Evolutionary conservation across 2,329 filamentous ascomycete species (phyloP).

Genomic region (Aurifilum marmelostoma): DNA sequence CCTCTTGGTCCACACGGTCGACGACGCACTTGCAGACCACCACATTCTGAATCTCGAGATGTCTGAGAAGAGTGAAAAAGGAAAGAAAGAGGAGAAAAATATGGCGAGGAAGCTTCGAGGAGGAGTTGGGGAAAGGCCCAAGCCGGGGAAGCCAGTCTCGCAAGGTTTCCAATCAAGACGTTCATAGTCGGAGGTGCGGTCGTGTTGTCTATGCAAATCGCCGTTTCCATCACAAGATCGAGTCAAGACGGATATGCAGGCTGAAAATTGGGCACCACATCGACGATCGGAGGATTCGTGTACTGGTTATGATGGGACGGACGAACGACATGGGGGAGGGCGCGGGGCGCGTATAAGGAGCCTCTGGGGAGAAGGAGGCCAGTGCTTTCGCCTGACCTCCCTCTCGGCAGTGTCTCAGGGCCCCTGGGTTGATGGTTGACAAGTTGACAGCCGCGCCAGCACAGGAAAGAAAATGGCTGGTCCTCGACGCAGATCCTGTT

Average conservation of each 20-base stretch:
- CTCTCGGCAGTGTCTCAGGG: neutral
- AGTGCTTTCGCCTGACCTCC: neutral
- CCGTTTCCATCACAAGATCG: neutral
- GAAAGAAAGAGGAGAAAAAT: neutral
- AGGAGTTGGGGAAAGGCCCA: neutral
- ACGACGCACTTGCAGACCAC: neutral
- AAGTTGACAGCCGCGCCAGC: neutral
- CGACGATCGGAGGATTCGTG: neutral
- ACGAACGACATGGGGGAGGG: neutral
- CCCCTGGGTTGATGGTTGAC: conserved; percentile 5
- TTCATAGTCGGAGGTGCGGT: conserved; percentile 20
- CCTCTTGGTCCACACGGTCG: neutral
- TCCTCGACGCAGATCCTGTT: conserved; percentile 12
- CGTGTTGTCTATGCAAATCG: conserved; percentile 22
- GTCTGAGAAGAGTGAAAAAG: conserved; percentile 12
- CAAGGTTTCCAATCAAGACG: conserved; percentile 7
- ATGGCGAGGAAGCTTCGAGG: neutral
- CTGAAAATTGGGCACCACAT: neutral
- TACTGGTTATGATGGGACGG: neutral
- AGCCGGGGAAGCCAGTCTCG: conserved; percentile 4
- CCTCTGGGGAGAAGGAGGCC: conserved; percentile 1
- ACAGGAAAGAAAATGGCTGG: neutral
- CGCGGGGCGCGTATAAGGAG: conserved; percentile 4
- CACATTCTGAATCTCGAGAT: conserved; percentile 15
- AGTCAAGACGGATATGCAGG: neutral